Percentiles rank a stretch among this genome's conserved stretches.
These are phyloP conservation scores for Sporothrix euskadiensis DNA, from an alignment of 2,329 filamentous ascomycete genomes.

Conservation along the genomic window DNA sequence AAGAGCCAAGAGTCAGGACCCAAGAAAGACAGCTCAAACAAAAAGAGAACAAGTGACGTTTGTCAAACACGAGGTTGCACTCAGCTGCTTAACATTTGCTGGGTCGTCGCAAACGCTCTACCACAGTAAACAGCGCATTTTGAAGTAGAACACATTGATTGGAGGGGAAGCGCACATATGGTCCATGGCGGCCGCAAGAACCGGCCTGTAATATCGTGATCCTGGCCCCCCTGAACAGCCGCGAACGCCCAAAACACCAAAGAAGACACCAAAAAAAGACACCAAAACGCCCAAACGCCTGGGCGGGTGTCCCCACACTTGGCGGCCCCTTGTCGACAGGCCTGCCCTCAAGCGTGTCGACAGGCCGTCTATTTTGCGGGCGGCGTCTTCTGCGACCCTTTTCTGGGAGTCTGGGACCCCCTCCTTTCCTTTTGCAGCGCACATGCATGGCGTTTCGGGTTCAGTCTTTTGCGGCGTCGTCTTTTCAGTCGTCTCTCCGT, in stretches of 20 bases:
- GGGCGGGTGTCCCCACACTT: background rate
- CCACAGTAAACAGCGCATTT: background rate
- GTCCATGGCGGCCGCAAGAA: background rate
- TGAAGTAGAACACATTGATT: background rate
- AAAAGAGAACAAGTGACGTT: background rate
- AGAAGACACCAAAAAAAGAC: background rate
- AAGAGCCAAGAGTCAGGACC: too few relatives aligned
- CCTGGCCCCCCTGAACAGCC: background rate
- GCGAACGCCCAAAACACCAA: background rate
- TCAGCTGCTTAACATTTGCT: too few relatives aligned
- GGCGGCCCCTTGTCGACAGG: background rate
- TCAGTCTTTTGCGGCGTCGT: background rate
- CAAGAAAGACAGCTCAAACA: too few relatives aligned
- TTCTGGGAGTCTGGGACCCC: background rate
- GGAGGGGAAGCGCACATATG: background rate
- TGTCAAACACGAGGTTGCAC: background rate
- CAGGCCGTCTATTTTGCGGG: slow-evolving; percentile 2
- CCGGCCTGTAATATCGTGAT: background rate
- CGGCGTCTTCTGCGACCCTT: background rate
- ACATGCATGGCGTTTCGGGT: slow-evolving; percentile 14
- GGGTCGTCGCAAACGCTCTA: too few relatives aligned
- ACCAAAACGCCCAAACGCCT: background rate
- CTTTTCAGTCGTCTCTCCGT: background rate
- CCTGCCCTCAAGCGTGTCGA: too few relatives aligned
- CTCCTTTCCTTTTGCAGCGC: background rate